Percentiles rank a stretch among this genome's conserved stretches.
These are phyloP conservation scores for Ceratocystiopsis sp. DNA, from an alignment of 2,329 filamentous ascomycete genomes.

Conservation along the genomic window DNA sequence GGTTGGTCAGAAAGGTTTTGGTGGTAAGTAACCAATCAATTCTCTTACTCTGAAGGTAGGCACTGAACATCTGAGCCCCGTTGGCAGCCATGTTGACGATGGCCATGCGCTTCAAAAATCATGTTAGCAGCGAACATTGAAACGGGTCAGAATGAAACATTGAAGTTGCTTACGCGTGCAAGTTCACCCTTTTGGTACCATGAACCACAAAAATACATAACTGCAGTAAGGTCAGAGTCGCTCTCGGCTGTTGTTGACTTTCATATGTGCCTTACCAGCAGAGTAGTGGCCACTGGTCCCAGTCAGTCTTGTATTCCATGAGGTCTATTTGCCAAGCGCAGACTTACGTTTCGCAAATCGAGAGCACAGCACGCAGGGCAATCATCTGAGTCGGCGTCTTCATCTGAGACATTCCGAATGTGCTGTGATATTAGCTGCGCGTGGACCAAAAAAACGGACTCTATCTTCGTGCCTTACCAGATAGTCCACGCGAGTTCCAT, in stretches of 20 bases:
- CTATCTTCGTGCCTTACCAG: no score
- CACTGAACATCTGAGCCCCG: slow-evolving; percentile 13
- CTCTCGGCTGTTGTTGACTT: not conserved
- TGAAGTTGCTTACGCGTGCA: not conserved
- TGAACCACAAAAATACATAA: slow-evolving; percentile 5
- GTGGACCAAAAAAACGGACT: no score
- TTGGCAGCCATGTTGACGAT: slow-evolving; percentile 6
- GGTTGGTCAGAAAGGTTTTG: no score
- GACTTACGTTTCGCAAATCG: slow-evolving; percentile 7
- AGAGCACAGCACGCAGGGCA: slow-evolving; percentile 3
- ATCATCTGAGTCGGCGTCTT: slow-evolving; percentile 7
- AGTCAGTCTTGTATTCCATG: no score
- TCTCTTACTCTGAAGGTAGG: slow-evolving; percentile 14
- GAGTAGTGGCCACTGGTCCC: slow-evolving; percentile 6
- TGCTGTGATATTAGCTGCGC: not conserved
- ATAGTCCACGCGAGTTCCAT: slow-evolving; percentile 8
- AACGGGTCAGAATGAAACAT: not conserved
- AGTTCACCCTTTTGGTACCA: slow-evolving; percentile 8
- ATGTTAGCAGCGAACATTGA: not conserved
- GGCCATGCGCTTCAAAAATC: slow-evolving; percentile 1
- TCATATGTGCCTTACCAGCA: slow-evolving; percentile 1
- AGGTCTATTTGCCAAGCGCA: not conserved
- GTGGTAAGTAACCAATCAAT: no score
- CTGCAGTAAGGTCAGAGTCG: not conserved
- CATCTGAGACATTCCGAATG: slow-evolving; percentile 5